These are phyloP conservation scores for Rhizophora apiculata DNA, from an alignment of 345 rosid genomes.

Conservation along the genomic window DNA sequence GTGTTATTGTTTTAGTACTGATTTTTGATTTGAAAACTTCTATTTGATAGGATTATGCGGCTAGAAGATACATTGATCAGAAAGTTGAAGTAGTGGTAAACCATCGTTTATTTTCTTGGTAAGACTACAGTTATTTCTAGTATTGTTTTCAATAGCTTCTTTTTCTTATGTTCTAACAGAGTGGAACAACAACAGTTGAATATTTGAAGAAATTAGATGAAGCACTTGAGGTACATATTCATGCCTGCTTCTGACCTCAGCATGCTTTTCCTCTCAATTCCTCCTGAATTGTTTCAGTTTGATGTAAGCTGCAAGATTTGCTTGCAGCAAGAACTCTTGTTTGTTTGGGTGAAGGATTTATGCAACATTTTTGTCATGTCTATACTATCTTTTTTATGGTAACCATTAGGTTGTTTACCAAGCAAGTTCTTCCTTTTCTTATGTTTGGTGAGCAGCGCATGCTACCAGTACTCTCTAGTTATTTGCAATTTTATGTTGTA, in stretches of 20 bases:
- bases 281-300: not conserved
- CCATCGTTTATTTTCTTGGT: slow-evolving; percentile 4
- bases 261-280: slow-evolving; percentile 5
- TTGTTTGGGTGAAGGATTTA: not conserved
- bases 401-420: no score
- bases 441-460: no score
- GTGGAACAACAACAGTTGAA: slow-evolving; percentile 70
- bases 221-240: slow-evolving; percentile 70
- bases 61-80: slow-evolving; percentile 70
- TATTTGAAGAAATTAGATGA: slow-evolving; percentile 74
- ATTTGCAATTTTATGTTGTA: no score
- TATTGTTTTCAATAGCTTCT: slow-evolving; percentile 6
- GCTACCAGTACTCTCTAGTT: no score
- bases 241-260: slow-evolving; percentile 4
- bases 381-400: no score
- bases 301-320: not conserved
- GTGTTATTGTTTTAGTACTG: not conserved
- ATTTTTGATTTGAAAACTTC: not conserved
- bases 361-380: not conserved
- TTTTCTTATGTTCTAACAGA: slow-evolving; percentile 37
- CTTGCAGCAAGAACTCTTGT: not conserved
- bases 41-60: slow-evolving; percentile 58
- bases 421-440: no score
- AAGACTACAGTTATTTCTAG: slow-evolving; percentile 9
- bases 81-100: slow-evolving; percentile 78